phyloP scores from a whole-genome alignment of 2,329 filamentous ascomycete species.

The Trichoderma hamatum region DNA sequence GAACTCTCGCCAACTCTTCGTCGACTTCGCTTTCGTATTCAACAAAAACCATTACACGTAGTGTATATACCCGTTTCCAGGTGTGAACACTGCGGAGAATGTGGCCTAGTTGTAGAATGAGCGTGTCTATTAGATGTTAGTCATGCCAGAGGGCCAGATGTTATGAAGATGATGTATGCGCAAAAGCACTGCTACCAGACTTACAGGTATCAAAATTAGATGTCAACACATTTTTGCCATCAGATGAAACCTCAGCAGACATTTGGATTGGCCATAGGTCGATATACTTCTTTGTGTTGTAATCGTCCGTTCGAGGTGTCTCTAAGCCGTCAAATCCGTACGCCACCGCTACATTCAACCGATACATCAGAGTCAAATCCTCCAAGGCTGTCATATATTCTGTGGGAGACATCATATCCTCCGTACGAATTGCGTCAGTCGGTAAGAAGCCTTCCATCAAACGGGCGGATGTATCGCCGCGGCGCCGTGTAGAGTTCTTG shows the following conservation, averaged over 20 bases:
- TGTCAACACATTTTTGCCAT: slow-evolving; percentile 70
- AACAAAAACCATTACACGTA: slow-evolving; percentile 84
- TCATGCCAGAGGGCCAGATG: neutral
- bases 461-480: slow-evolving; percentile 59
- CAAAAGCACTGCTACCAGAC: slow-evolving; percentile 33
- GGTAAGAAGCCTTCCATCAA: slow-evolving; percentile 64
- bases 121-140: slow-evolving; percentile 51
- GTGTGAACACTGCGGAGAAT: slow-evolving; percentile 80
- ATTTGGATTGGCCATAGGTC: slow-evolving; percentile 94
- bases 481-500: slow-evolving; percentile 43
- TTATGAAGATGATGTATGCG: neutral
- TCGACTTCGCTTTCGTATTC: slow-evolving; percentile 84
- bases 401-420: slow-evolving; percentile 68
- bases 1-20: slow-evolving; percentile 74
- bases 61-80: slow-evolving; percentile 72
- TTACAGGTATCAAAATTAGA: slow-evolving; percentile 90
- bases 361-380: slow-evolving; percentile 74
- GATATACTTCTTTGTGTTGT: slow-evolving; percentile 73
- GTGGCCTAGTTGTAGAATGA: slow-evolving; percentile 85
- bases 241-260: slow-evolving; percentile 77
- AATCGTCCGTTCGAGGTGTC: slow-evolving; percentile 63
- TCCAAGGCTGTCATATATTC: slow-evolving; percentile 83
- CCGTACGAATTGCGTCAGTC: slow-evolving; percentile 69
- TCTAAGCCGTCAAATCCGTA: slow-evolving; percentile 79
- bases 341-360: slow-evolving; percentile 82